These are phyloP conservation scores for Immersiella caudata DNA, from an alignment of 495 filamentous ascomycete genomes.

Conservation along the genomic window DNA sequence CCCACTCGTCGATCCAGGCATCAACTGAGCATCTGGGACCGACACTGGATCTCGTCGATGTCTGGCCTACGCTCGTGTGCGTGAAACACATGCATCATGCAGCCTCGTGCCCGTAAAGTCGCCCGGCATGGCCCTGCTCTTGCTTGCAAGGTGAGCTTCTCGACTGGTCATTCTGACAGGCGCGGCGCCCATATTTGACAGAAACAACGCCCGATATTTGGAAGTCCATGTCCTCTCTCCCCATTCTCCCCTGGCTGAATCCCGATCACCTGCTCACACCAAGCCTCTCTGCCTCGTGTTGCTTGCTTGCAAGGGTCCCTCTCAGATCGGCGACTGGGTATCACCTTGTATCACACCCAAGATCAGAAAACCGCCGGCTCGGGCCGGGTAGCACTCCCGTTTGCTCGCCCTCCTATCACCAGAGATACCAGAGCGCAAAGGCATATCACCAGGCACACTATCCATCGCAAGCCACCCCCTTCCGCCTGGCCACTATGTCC, in stretches of 20 bases:
- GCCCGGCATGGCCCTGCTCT: conserved; percentile 24
- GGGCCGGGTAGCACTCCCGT: not conserved
- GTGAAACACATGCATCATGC: conserved; percentile 32
- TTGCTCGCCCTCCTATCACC: not conserved
- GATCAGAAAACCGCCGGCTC: not conserved
- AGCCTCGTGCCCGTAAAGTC: conserved; percentile 27
- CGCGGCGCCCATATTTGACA: conserved; percentile 19
- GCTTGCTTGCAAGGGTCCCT: not conserved
- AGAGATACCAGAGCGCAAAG: not conserved
- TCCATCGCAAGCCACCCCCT: not conserved
- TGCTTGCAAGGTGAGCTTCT: conserved; percentile 9
- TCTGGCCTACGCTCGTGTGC: conserved; percentile 13
- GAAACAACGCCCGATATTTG: not conserved
- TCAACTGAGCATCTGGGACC: conserved; percentile 3
- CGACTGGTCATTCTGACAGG: not conserved
- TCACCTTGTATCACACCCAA: not conserved
- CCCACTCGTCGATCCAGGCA: conserved; percentile 14
- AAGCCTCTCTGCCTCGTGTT: not conserved
- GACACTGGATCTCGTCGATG: conserved; percentile 9
- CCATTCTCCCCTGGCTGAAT: not conserved
- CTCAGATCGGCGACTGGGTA: not conserved
- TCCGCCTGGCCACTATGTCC: conserved; percentile 20
- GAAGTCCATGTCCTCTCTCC: not conserved
- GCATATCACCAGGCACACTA: not conserved
- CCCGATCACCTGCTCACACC: not conserved